phyloP scores from a whole-genome alignment of 2,329 filamentous ascomycete species.

The Phoma sp. region DNA sequence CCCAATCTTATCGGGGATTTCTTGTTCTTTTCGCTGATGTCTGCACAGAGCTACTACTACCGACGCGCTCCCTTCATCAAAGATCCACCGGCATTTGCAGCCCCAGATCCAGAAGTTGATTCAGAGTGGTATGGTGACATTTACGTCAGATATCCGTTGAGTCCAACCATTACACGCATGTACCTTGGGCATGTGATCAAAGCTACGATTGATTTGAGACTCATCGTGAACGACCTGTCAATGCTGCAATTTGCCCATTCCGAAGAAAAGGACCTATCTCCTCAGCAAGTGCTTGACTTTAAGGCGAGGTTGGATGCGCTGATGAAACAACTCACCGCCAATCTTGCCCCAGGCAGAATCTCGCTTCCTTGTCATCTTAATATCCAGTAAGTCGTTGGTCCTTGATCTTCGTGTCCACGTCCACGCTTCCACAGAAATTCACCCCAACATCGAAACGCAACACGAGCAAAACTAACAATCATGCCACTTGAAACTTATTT shows the following conservation, averaged over 20 bases:
- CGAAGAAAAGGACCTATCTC: neutral
- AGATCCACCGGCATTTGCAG: slow-evolving; percentile 11
- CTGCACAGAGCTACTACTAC: slow-evolving; percentile 15
- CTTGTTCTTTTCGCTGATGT: neutral
- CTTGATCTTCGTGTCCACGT: neutral
- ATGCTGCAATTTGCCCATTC: neutral
- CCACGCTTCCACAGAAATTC: neutral
- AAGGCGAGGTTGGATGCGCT: neutral
- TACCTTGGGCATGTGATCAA: slow-evolving; percentile 14
- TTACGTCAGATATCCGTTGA: slow-evolving; percentile 9
- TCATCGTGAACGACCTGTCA: slow-evolving; percentile 6
- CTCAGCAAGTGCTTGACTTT: neutral
- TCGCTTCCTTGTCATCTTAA: slow-evolving; percentile 9
- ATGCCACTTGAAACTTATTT: no score
- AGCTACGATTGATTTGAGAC: slow-evolving; percentile 11
- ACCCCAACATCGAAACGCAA: neutral
- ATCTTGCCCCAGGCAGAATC: slow-evolving; percentile 2
- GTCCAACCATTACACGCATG: slow-evolving; percentile 1
- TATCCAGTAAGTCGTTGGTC: slow-evolving; percentile 1
- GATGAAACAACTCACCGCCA: neutral
- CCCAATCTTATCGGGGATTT: neutral
- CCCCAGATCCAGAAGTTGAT: slow-evolving; percentile 18
- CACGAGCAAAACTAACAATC: neutral
- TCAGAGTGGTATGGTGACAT: slow-evolving; percentile 28
- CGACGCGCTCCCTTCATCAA: slow-evolving; percentile 7